These are phyloP conservation scores for Tetraselmis chui DNA, from an alignment of 139 green algal species.

Conservation along the genomic window DNA sequence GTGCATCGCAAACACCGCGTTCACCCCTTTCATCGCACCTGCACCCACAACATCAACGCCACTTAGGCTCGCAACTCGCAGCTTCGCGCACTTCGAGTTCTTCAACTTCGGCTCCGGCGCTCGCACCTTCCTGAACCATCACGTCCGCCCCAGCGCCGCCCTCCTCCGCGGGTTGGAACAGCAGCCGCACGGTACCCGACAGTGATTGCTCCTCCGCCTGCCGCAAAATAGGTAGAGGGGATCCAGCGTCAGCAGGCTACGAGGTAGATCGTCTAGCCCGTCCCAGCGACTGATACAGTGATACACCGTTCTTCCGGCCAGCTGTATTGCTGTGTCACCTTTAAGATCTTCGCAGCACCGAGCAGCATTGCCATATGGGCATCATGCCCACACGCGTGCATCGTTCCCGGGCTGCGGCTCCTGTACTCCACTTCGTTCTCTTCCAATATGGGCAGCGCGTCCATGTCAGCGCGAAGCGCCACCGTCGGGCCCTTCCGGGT, in stretches of 20 bases:
- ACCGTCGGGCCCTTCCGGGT: conserved; percentile 45
- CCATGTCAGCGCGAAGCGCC: conserved; percentile 79
- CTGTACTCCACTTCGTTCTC: conserved; percentile 9
- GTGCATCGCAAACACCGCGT: conserved; percentile 68
- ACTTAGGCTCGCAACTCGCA: too few relatives aligned
- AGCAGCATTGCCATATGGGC: conserved; percentile 81
- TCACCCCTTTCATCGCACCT: conserved; percentile 42
- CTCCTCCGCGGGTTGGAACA: conserved; percentile 95
- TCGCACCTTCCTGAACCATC: conserved; percentile 51
- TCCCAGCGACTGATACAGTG: too few relatives aligned
- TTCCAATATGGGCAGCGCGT: conserved; percentile 76
- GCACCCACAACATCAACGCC: too few relatives aligned
- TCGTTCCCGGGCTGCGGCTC: conserved; percentile 35
- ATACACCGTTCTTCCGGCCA: too few relatives aligned
- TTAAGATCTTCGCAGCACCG: conserved; percentile 69
- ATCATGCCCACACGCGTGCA: conserved; percentile 91
- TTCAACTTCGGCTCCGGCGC: too few relatives aligned
- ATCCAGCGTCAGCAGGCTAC: too few relatives aligned
- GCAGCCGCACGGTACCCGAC: conserved; percentile 63
- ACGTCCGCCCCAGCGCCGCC: conserved; percentile 55
- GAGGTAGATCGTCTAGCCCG: too few relatives aligned
- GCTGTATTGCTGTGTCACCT: too few relatives aligned
- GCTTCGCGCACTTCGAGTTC: too few relatives aligned
- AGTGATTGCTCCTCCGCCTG: conserved; percentile 29
- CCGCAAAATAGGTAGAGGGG: too few relatives aligned